Base-by-base conservation (phyloP, 305 asterid species). In the Vinca major region DNA sequence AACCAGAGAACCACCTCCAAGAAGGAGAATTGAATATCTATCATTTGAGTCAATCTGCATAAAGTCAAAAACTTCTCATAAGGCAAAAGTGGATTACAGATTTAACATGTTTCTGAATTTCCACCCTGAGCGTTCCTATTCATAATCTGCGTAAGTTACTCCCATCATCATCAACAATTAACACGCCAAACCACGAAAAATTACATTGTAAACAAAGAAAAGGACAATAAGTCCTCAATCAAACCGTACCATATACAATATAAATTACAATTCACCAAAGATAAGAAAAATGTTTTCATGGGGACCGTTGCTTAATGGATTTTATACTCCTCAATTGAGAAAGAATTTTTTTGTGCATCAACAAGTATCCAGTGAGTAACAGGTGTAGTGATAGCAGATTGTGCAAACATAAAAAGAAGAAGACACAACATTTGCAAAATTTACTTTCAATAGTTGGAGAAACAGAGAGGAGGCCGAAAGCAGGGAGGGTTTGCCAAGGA, bases 21-120 rank as follows among this genome's bases (percentile, higher is more conserved):
- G 69, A 21, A 80, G 79, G 26, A 86, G 69, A 75, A 83, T 5
- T 10, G 95, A 82, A 78, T 83, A 85, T 36, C 79, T 65, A 47
- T 85, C 85, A 33, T 82, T 83, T 13, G 77, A 78, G 65, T 82
- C 91, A 62, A 88, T 63, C 96, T 88, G 94, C 81, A 76, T 69
- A 41, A 44, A 66, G 63, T 53, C 9, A 72, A 13, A 47, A 55
- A 40, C 56, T 45, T 45, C 60, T 47, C 41, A 77, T 77, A 49
- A 71, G 70, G 14, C 48, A 61, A 4, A 57, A 60, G 21, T 54
- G n/a, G 17, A 19, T 37, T 0, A 61, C 14, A 61, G 48, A 39
- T 39, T 19, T 6, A 16, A 61, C 36, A 14, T 61, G 14, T 8
- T 61, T n/a, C 13, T 36, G 63, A 36, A 58, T 58, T 36, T 39